phyloP scores from a whole-genome alignment of 2,329 filamentous ascomycete genomes.

The Ramularia endophylla region DNA sequence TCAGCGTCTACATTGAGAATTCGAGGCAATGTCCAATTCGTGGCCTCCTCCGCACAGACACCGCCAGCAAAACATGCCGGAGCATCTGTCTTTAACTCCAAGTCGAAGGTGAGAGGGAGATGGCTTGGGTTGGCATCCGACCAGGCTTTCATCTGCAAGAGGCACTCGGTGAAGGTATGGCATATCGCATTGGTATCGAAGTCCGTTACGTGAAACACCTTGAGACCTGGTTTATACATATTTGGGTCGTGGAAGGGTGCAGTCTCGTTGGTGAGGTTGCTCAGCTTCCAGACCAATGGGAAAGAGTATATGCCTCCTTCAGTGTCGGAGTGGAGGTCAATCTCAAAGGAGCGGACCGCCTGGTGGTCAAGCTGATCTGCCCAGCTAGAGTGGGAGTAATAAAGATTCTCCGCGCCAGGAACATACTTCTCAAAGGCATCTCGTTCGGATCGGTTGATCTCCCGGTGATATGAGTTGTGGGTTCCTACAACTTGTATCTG shows the following conservation, averaged over 20 bases:
- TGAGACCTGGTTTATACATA: slow-evolving; percentile 40
- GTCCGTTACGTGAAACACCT: slow-evolving; percentile 48
- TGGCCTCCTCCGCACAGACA: slow-evolving; percentile 35
- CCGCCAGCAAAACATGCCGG: slow-evolving; percentile 30
- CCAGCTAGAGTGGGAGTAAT: slow-evolving; percentile 44
- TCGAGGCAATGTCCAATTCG: slow-evolving; percentile 40
- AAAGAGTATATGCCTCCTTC: slow-evolving; percentile 44
- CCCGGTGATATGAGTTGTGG: slow-evolving; percentile 49
- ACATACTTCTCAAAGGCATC: slow-evolving; percentile 36
- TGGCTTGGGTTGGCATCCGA: slow-evolving; percentile 39
- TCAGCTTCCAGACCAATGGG: slow-evolving; percentile 39
- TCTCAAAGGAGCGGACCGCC: slow-evolving; percentile 43
- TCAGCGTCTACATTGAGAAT: slow-evolving; percentile 44
- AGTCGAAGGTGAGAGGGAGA: slow-evolving; percentile 45
- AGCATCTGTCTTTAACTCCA: slow-evolving; percentile 45
- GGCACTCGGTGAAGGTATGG: slow-evolving; percentile 42
- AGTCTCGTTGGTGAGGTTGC: slow-evolving; percentile 33
- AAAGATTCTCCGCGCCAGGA: slow-evolving; percentile 37
- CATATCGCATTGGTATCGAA: slow-evolving; percentile 43
- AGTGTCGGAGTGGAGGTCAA: slow-evolving; percentile 46
- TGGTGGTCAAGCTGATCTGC: slow-evolving; percentile 42
- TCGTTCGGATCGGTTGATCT: slow-evolving; percentile 39
- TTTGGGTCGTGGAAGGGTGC: slow-evolving; percentile 36
- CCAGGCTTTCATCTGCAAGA: slow-evolving; percentile 41
- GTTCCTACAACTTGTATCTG: slow-evolving; percentile 49